Evolutionary conservation across 2,329 filamentous ascomycete genomes (phyloP).

Genomic region (Colletotrichum sp.): DNA sequence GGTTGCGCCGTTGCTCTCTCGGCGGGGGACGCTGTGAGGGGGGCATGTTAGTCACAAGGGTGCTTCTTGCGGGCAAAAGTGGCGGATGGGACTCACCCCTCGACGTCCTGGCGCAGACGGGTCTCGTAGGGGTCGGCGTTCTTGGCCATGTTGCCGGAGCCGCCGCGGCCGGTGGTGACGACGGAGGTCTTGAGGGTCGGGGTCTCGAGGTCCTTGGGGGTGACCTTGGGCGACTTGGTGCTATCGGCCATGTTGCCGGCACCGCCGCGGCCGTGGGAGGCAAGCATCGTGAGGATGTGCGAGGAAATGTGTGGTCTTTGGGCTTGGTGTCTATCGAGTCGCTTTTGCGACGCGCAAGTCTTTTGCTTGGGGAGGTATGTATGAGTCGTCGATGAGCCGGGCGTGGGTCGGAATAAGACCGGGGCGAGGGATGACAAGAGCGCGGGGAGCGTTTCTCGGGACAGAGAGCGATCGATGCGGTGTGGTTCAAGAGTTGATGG

Average conservation of each 20-base stretch:
- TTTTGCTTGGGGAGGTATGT: background rate
- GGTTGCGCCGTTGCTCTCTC: slow-evolving; percentile 61
- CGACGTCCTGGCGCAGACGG: slow-evolving; percentile 83
- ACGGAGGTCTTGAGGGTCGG: slow-evolving; percentile 83
- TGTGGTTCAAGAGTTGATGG: background rate
- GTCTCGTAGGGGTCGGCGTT: slow-evolving; percentile 76
- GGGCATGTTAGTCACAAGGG: slow-evolving; percentile 15
- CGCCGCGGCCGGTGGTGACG: slow-evolving; percentile 89
- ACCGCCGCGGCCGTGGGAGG: slow-evolving; percentile 79
- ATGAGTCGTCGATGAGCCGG: background rate
- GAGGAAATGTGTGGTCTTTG: background rate
- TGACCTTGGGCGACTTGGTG: slow-evolving; percentile 49
- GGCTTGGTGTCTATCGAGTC: background rate
- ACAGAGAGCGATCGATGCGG: background rate
- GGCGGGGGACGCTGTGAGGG: slow-evolving; percentile 54
- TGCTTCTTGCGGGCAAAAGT: background rate
- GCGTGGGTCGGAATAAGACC: background rate
- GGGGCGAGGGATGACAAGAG: background rate
- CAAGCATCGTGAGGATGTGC: slow-evolving; percentile 41
- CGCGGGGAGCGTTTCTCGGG: background rate
- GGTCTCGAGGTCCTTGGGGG: slow-evolving; percentile 74
- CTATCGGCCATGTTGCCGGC: slow-evolving; percentile 74
- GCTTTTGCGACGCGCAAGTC: background rate
- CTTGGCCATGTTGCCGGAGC: slow-evolving; percentile 84
- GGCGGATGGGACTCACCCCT: slow-evolving; percentile 57